A percentile compares a stretch with the other conserved stretches of the same genome.
Conservation (phyloP, 345 rosid genomes). For the Lagerstroemia speciosa region DNA sequence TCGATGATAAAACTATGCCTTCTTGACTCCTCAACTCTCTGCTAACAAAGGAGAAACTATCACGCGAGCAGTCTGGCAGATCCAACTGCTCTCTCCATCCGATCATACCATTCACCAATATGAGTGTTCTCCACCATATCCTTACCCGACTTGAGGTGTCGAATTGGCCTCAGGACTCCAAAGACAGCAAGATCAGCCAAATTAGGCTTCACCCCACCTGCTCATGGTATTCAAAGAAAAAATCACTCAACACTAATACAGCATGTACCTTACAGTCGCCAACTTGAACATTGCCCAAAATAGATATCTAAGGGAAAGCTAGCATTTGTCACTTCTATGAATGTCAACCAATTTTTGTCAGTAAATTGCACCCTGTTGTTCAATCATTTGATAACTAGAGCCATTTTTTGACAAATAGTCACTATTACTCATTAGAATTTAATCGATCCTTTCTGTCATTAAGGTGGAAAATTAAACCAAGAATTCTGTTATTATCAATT, state of each 20-base stretch:
- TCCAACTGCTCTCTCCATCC: conserved; percentile 73
- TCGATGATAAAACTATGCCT: background rate
- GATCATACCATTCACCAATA: conserved; percentile 73
- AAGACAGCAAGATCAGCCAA: conserved; percentile 86
- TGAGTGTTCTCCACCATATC: conserved; percentile 89
- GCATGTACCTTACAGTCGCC: background rate
- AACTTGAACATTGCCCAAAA: background rate
- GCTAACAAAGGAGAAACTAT: background rate
- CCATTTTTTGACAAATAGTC: too few relatives aligned
- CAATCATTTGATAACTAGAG: too few relatives aligned
- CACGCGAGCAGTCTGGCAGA: conserved; percentile 39
- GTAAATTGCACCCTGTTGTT: too few relatives aligned
- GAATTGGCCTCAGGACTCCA: conserved; percentile 88
- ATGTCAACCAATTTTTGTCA: too few relatives aligned
- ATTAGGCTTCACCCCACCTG: conserved; percentile 82
- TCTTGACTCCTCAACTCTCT: background rate
- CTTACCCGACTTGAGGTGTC: conserved; percentile 62
- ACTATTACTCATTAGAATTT: too few relatives aligned
- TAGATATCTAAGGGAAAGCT: too few relatives aligned
- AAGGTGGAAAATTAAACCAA: too few relatives aligned
- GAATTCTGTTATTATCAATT: too few relatives aligned
- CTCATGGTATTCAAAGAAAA: background rate
- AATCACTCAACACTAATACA: background rate
- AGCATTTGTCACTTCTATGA: too few relatives aligned
- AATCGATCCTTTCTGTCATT: too few relatives aligned